A percentile compares a stretch with the other conserved stretches of the same genome.
Conservation (phyloP, 1,284 basidiomycete species). For the Moesziomyces globuligerus region DNA sequence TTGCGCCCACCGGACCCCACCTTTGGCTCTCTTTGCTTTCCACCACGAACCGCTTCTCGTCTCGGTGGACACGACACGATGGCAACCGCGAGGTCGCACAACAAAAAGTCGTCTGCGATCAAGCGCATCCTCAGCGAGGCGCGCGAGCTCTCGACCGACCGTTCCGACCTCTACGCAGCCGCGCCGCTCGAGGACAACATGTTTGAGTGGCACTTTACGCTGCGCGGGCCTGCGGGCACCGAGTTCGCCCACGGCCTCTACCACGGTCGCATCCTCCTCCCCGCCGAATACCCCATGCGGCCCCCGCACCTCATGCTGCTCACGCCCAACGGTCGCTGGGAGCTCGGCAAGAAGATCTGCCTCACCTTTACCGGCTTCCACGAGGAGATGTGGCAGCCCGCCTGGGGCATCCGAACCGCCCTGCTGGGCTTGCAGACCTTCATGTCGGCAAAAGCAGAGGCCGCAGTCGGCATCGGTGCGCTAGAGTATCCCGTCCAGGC, state of each 20-base stretch:
- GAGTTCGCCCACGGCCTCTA: slow-evolving; percentile 72
- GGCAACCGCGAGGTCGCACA: slow-evolving; percentile 50
- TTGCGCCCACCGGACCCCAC: no score
- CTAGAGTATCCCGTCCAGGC: slow-evolving; percentile 91
- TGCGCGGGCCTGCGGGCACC: slow-evolving; percentile 77
- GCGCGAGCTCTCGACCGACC: slow-evolving; percentile 82
- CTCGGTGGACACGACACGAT: no score
- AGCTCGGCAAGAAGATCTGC: slow-evolving; percentile 88
- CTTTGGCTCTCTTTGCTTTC: no score
- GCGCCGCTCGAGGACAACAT: slow-evolving; percentile 76
- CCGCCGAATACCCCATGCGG: slow-evolving; percentile 91
- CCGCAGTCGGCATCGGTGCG: slow-evolving; percentile 87
- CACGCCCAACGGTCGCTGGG: slow-evolving; percentile 93
- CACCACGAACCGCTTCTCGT: no score
- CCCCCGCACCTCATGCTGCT: slow-evolving; percentile 93
- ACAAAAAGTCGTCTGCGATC: slow-evolving; percentile 76
- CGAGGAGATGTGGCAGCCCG: slow-evolving; percentile 91
- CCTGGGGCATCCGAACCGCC: slow-evolving; percentile 96
- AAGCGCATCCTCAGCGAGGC: slow-evolving; percentile 98
- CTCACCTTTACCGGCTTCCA: slow-evolving; percentile 58
- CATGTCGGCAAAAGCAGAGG: slow-evolving; percentile 69
- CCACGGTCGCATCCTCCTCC: slow-evolving; percentile 89
- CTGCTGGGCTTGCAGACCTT: slow-evolving; percentile 67
- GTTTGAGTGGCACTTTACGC: slow-evolving; percentile 93
- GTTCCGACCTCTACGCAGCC: slow-evolving; percentile 82